A percentile compares a stretch with the other conserved stretches of the same genome.
phyloP scores from a whole-genome alignment of 345 rosid species.

The Acer yangbiense region DNA sequence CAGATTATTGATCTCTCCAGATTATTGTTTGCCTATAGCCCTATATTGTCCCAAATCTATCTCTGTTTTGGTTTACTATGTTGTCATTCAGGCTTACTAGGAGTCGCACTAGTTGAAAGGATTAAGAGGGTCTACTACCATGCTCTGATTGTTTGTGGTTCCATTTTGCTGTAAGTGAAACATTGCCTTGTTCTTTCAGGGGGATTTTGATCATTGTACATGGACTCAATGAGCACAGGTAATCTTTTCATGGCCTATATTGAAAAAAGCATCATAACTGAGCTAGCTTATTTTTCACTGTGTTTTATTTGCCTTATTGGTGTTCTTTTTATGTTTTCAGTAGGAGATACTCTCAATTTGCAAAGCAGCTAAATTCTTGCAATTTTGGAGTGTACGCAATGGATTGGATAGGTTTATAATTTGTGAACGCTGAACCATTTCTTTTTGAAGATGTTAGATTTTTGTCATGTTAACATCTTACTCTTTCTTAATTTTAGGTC shows the following conservation, averaged over 20 bases:
- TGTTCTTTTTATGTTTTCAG: conserved; percentile 34
- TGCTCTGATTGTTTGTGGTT: conserved; percentile 11
- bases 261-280: not conserved
- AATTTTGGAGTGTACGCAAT: conserved; percentile 85
- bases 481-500: conserved; percentile 52
- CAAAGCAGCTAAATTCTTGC: conserved; percentile 71
- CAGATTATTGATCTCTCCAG: too few species aligned
- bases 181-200: conserved; percentile 44
- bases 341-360: conserved; percentile 91
- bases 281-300: not conserved
- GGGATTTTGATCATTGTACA: conserved; percentile 87
- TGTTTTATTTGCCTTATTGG: not conserved
- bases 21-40: too few species aligned
- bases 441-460: conserved; percentile 6
- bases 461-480: not conserved
- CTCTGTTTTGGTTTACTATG: too few species aligned
- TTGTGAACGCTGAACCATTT: not conserved
- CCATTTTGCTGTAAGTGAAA: not conserved
- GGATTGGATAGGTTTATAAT: conserved; percentile 87
- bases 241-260: conserved; percentile 15
- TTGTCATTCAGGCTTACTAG: not conserved
- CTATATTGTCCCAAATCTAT: too few species aligned
- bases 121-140: conserved; percentile 16
- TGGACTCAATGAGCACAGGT: conserved; percentile 98
- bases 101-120: not conserved